phyloP scores from a whole-genome alignment of 305 asterid genomes.

The Fraxinus greggii region DNA sequence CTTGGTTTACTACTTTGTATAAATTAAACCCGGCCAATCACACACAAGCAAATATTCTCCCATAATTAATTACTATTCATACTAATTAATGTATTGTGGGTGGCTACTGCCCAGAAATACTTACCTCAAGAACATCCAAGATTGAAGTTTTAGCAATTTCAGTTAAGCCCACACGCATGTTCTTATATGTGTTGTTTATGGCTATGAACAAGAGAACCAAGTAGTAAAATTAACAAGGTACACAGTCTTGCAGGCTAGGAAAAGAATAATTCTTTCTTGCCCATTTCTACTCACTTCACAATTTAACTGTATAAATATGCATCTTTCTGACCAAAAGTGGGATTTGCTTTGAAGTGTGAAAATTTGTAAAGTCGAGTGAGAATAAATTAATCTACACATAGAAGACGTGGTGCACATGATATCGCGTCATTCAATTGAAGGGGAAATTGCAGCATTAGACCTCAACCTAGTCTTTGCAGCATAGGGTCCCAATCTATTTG shows the following conservation, averaged over 20 bases:
- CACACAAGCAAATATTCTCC: background rate
- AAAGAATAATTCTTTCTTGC: slow-evolving; percentile 38
- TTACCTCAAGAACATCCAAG: slow-evolving; percentile 20
- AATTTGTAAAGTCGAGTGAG: background rate
- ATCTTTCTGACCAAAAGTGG: slow-evolving; percentile 21
- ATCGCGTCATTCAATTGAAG: background rate
- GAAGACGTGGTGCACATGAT: background rate
- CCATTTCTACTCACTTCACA: slow-evolving; percentile 21
- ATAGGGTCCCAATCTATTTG: background rate
- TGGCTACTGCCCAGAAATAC: slow-evolving; percentile 18
- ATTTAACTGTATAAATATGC: slow-evolving; percentile 6
- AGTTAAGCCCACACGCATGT: background rate
- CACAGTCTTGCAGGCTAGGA: slow-evolving; percentile 40
- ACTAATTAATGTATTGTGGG: slow-evolving; percentile 17
- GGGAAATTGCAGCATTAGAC: background rate
- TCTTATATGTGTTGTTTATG: background rate
- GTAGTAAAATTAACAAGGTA: background rate
- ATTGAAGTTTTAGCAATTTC: slow-evolving; percentile 14
- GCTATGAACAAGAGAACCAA: slow-evolving; percentile 9
- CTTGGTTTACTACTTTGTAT: background rate
- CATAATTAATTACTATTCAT: slow-evolving; percentile 20
- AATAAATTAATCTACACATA: background rate
- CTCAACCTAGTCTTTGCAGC: background rate
- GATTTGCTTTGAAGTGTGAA: slow-evolving; percentile 14
- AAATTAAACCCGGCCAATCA: background rate